Base-by-base conservation (phyloP, 768 basidiomycete species). In the Boletus fagicola region DNA sequence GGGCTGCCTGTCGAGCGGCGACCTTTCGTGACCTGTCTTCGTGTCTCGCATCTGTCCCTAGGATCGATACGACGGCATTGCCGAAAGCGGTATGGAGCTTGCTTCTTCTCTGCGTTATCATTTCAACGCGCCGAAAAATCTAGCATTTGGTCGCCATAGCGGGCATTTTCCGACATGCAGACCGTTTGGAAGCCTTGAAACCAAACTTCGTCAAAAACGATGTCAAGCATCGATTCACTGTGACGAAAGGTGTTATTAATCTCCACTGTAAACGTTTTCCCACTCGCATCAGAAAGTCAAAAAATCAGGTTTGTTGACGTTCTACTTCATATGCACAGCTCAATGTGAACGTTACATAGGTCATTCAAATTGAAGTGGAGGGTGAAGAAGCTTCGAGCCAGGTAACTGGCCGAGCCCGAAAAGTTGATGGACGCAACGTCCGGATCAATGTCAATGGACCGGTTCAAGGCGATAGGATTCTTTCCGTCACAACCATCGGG, bases 401-500 rank as follows among this genome's bases (percentile, higher is more conserved):
- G 12, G 56, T 72, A 11, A 47, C 33, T 6, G 56, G 70, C 0
- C 71, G 67, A 50, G 62, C 67, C 0, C 69, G 62, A 2, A 54
- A 9, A 58, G 66, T 60, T 61, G 16, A 59, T 40, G 82, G 83
- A 4, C 80, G 80, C 8, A 62, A 61, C 13, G 78, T 73, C 0
- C 60, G 30, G 4, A 60, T 83, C 28, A 31, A 42, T 12, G 43
- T 79, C 35, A 51, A 64, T 5, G 66, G 54, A 11, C n/a, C 62
- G 1, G 22, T 75, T 20, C n/a, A 44, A 33, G 58, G 56, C 2
- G 43, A 54, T 16, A 61, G 49, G 26, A 57, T 72, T 48, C 16
- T 63, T 18, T 67, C 69, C 4, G 74, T 89, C 42, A 77, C 68
- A 10, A 80, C 85, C 4, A 70, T 80, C 43, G 87, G 85, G 3